phyloP scores from a whole-genome alignment of 2,329 filamentous ascomycete genomes.

The Cercospora nicotianae region DNA sequence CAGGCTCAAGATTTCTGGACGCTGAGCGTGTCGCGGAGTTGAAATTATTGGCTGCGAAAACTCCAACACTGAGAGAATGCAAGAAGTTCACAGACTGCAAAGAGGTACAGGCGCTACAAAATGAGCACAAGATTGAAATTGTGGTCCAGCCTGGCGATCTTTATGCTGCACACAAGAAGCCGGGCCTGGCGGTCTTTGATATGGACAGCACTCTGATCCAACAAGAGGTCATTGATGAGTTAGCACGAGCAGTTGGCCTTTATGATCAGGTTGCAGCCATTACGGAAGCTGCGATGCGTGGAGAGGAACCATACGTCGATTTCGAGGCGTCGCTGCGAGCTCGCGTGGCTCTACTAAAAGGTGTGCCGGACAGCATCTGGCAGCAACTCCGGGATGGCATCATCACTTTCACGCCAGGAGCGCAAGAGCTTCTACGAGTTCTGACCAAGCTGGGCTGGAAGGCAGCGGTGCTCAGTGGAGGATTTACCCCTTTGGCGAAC shows the following conservation, averaged over 20 bases:
- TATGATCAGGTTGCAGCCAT: slow-evolving; percentile 77
- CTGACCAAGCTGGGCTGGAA: slow-evolving; percentile 79
- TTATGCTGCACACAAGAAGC: slow-evolving; percentile 27
- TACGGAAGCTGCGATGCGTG: slow-evolving; percentile 91
- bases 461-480: slow-evolving; percentile 87
- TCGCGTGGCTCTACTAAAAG: slow-evolving; percentile 76
- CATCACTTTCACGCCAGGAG: slow-evolving; percentile 80
- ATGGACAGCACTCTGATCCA: slow-evolving; percentile 98
- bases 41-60: neutral
- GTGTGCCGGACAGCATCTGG: slow-evolving; percentile 70
- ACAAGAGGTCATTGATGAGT: slow-evolving; percentile 95
- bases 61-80: slow-evolving; percentile 14
- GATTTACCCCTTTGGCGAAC: slow-evolving; percentile 82
- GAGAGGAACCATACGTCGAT: slow-evolving; percentile 69
- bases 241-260: slow-evolving; percentile 74
- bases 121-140: slow-evolving; percentile 21
- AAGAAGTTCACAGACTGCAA: slow-evolving; percentile 21
- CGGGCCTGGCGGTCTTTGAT: slow-evolving; percentile 85
- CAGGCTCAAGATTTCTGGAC: slow-evolving; percentile 11
- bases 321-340: slow-evolving; percentile 82
- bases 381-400: slow-evolving; percentile 63
- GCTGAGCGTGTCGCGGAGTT: slow-evolving; percentile 16
- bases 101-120: slow-evolving; percentile 9
- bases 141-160: slow-evolving; percentile 29
- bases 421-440: slow-evolving; percentile 68